phyloP scores from a whole-genome alignment of 352 stramenopile genomes.

The Globisporangium echinulatum region DNA sequence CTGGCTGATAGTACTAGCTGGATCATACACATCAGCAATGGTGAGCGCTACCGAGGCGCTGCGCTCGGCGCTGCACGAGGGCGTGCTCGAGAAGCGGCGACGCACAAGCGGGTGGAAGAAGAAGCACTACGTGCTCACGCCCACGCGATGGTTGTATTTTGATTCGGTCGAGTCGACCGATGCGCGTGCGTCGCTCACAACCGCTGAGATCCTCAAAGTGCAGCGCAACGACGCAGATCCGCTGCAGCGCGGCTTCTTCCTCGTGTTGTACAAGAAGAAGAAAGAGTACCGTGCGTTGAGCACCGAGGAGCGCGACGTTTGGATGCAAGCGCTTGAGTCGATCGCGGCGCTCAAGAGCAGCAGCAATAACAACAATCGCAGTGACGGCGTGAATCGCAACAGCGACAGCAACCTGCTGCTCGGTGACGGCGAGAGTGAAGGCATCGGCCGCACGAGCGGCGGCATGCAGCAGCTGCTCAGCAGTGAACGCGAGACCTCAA shows the following conservation, averaged over 20 bases:
- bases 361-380: not conserved
- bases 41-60: slow-evolving; percentile 63
- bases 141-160: slow-evolving; percentile 60
- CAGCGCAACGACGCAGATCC: slow-evolving; percentile 31
- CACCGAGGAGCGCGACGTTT: slow-evolving; percentile 57
- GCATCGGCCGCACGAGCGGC: not conserved
- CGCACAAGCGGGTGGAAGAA: slow-evolving; percentile 78
- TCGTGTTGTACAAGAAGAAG: slow-evolving; percentile 72
- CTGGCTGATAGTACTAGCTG: no score
- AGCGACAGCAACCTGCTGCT: not conserved
- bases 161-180: slow-evolving; percentile 43
- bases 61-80: slow-evolving; percentile 43
- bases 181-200: slow-evolving; percentile 37
- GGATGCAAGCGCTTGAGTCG: slow-evolving; percentile 53
- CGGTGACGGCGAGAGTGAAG: not conserved
- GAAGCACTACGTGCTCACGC: slow-evolving; percentile 69
- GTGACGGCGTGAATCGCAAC: not conserved
- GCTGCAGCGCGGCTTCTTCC: slow-evolving; percentile 36
- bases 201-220: slow-evolving; percentile 62
- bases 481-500: slow-evolving; percentile 6
- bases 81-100: slow-evolving; percentile 56
- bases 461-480: not conserved
- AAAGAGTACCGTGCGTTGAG: slow-evolving; percentile 64
- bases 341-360: slow-evolving; percentile 47
- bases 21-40: slow-evolving; percentile 19